A percentile compares a stretch with the other conserved stretches of the same genome.
Conservation (phyloP, 805 yeast species). For the Candida nanaspora region DNA sequence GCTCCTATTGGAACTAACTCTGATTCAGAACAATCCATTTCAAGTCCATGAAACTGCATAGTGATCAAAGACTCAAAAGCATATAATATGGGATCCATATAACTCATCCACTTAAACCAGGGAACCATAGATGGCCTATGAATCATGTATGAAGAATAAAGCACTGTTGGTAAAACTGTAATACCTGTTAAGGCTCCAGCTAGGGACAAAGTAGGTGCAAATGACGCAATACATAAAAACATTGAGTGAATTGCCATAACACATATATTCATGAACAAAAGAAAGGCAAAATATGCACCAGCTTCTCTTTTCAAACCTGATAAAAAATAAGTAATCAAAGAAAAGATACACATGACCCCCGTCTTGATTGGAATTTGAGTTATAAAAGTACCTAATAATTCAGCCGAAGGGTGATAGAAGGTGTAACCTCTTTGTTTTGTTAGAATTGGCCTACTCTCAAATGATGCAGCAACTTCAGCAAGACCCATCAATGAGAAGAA, state of each 20-base stretch:
- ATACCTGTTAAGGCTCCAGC: slow-evolving; percentile 60
- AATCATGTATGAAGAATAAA: slow-evolving; percentile 60
- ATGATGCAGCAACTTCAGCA: slow-evolving; percentile 53
- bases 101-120: slow-evolving; percentile 55
- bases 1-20: slow-evolving; percentile 48
- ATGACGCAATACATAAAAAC: slow-evolving; percentile 48
- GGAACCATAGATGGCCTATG: slow-evolving; percentile 53
- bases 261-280: slow-evolving; percentile 30
- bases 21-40: slow-evolving; percentile 37
- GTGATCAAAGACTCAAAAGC: slow-evolving; percentile 50
- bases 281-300: slow-evolving; percentile 46
- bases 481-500: slow-evolving; percentile 54
- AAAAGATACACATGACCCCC: slow-evolving; percentile 39
- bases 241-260: slow-evolving; percentile 42
- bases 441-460: slow-evolving; percentile 54
- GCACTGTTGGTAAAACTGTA: slow-evolving; percentile 39
- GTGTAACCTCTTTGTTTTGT: slow-evolving; percentile 60
- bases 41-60: slow-evolving; percentile 48
- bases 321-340: slow-evolving; percentile 43
- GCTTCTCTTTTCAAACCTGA: slow-evolving; percentile 43
- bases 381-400: slow-evolving; percentile 48
- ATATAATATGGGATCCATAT: slow-evolving; percentile 40
- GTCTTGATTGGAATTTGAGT: slow-evolving; percentile 53
- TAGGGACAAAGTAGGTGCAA: slow-evolving; percentile 37
- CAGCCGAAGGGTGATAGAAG: slow-evolving; percentile 59